A percentile compares a stretch with the other conserved stretches of the same genome.
Evolutionary conservation across 2,329 filamentous ascomycete species (phyloP).

Genomic region (Fusarium sp.): DNA sequence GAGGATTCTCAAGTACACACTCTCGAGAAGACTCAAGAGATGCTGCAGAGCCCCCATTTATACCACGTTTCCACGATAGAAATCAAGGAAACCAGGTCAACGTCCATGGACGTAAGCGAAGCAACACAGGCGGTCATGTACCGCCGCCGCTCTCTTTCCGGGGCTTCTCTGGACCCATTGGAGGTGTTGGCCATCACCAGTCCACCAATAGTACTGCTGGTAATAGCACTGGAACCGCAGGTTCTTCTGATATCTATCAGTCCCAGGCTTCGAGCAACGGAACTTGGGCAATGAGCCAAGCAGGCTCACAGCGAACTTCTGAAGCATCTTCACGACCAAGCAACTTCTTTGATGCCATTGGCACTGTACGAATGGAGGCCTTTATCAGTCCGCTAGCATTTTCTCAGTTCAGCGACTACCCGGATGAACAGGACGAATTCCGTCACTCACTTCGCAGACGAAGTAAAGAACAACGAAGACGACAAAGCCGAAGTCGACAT

Average conservation of each 20-base stretch:
- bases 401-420: slow-evolving; percentile 59
- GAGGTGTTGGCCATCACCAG: slow-evolving; percentile 57
- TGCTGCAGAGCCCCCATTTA: slow-evolving; percentile 76
- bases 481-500: slow-evolving; percentile 65
- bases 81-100: slow-evolving; percentile 59
- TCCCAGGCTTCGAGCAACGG: slow-evolving; percentile 61
- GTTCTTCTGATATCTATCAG: slow-evolving; percentile 71
- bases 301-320: slow-evolving; percentile 63
- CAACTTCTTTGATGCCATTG: slow-evolving; percentile 87
- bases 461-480: slow-evolving; percentile 66
- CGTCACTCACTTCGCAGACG: slow-evolving; percentile 61
- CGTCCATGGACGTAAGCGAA: slow-evolving; percentile 84
- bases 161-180: slow-evolving; percentile 74
- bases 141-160: slow-evolving; percentile 79
- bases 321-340: slow-evolving; percentile 65
- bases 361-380: slow-evolving; percentile 95
- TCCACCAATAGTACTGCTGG: slow-evolving; percentile 68
- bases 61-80: slow-evolving; percentile 75
- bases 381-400: slow-evolving; percentile 79
- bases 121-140: slow-evolving; percentile 84
- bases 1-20: slow-evolving; percentile 51
- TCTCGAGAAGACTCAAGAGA: slow-evolving; percentile 65
- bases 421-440: slow-evolving; percentile 64
- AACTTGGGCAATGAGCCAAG: slow-evolving; percentile 60
- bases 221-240: slow-evolving; percentile 67